These are phyloP conservation scores for Fusarium proliferatum DNA, from an alignment of 2,329 filamentous ascomycete genomes.

Conservation along the genomic window DNA sequence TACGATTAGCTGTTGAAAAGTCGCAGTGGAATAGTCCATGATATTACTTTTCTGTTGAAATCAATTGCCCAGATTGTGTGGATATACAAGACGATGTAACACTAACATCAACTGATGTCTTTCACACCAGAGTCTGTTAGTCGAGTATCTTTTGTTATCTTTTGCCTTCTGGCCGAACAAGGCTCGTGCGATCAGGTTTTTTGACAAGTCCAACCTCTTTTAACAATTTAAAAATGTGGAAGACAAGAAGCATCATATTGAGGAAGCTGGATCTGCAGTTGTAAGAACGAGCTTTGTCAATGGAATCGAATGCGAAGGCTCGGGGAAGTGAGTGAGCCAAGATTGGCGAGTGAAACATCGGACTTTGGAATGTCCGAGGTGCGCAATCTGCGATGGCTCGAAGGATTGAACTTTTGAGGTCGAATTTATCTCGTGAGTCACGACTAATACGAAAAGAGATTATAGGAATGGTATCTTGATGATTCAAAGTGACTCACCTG, in stretches of 20 bases:
- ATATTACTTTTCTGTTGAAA: background rate
- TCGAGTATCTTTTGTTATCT: accelerated
- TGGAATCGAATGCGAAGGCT: background rate
- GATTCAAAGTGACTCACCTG: slow-evolving; percentile 2
- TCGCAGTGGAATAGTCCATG: no score
- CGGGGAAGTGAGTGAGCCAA: background rate
- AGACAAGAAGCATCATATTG: background rate
- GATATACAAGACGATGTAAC: background rate
- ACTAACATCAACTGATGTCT: background rate
- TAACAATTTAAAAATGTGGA: accelerated
- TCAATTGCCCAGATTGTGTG: background rate
- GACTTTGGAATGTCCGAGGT: slow-evolving; percentile 12
- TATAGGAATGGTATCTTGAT: background rate
- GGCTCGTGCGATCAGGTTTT: accelerated
- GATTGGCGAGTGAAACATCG: background rate
- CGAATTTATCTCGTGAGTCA: slow-evolving; percentile 3
- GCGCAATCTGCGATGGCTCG: background rate
- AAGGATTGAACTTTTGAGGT: background rate
- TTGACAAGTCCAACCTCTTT: accelerated
- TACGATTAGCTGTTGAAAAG: no score
- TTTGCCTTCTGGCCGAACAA: no score
- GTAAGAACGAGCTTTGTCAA: no score
- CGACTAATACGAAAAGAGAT: background rate
- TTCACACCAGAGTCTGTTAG: background rate
- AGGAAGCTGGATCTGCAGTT: accelerated